Base-by-base conservation (phyloP, 169 alveolate species). In the Plasmodium gonderi region DNA sequence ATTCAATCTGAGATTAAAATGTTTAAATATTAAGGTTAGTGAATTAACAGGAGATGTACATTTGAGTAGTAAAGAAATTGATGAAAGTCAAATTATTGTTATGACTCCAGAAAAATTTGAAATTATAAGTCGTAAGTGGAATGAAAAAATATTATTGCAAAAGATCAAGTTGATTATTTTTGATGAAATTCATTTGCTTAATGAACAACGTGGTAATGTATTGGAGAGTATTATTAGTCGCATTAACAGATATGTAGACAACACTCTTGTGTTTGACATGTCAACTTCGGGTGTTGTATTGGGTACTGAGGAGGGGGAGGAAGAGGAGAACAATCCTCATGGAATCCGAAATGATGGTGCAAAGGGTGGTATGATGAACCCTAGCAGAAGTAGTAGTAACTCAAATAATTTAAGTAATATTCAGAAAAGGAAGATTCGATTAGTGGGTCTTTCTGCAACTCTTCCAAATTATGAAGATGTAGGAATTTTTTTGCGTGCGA, bases 51-150 rank as follows among this genome's bases (percentile, higher is more conserved):
- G 99, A 17, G 99, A 99, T 94, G 97, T 97, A 47, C 95, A 98
- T 91, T 87, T 99, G 40, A 96, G 99, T 33, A 97, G 99, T 65
- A 97, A 96, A 79, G 99, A 99, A 94, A 98, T 99, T 65, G 99
- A 98, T 69, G 98, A 98, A 91, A 99, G 99, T 23, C 99, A 99
- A 82, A 96, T 99, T 51, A 98, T 99, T 44, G 99, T 99, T 9
- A 98, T 99, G 49, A 99, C 99, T 12, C 99, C 99, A 0, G 99
- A 99, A 94, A 99, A 99, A 95, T 99, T 99, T 99, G 99, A 99
- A 96, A 98, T 99, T 44, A 97, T 99, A 51, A 99, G 99, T 38
- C 95, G 99, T 78, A 98, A 98, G 91, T 96, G 99, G 60, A 99
- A 99, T 20, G 99, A 98, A 90, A 97, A 98, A 91, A 96, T 98